phyloP scores from a whole-genome alignment of 768 basidiomycete species.

The Vishniacozyma victoriae region DNA sequence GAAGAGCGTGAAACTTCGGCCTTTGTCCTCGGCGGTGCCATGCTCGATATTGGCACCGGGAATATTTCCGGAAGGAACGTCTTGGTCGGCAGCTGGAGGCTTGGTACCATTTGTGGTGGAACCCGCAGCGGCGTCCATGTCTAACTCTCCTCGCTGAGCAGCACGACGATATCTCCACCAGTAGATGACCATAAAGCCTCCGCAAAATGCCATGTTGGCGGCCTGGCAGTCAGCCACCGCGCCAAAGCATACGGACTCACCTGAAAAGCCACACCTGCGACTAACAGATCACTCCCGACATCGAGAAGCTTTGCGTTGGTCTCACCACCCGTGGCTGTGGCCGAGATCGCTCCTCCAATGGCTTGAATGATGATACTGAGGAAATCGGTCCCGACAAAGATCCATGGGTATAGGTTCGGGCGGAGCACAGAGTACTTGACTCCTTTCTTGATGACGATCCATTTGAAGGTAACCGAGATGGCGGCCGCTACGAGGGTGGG shows the following conservation, averaged over 20 bases:
- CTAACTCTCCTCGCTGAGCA: conserved; percentile 1
- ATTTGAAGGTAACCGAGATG: conserved; percentile 9
- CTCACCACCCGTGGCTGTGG: background rate
- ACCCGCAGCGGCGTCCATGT: too few species aligned
- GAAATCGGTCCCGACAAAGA: conserved; percentile 4
- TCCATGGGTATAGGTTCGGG: background rate
- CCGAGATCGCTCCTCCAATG: background rate
- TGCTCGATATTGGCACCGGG: too few species aligned
- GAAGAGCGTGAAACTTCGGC: conserved; percentile 2
- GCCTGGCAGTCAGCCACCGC: too few species aligned
- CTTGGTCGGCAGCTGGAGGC: too few species aligned
- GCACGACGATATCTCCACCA: conserved; percentile 1
- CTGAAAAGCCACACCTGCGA: conserved; percentile 9
- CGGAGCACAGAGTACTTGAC: background rate
- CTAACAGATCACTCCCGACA: conserved; percentile 4
- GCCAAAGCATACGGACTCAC: too few species aligned
- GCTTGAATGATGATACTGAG: conserved; percentile 3
- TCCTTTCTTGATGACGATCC: background rate
- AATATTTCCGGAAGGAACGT: too few species aligned
- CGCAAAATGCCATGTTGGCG: conserved; percentile 12
- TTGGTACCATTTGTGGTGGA: too few species aligned
- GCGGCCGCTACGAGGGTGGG: conserved; percentile 9
- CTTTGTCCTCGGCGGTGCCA: background rate
- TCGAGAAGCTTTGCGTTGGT: conserved; percentile 3
- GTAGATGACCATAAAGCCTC: conserved; percentile 9